Base-by-base conservation (phyloP, 129 eudicot species). In the Tagetes patula region DNA sequence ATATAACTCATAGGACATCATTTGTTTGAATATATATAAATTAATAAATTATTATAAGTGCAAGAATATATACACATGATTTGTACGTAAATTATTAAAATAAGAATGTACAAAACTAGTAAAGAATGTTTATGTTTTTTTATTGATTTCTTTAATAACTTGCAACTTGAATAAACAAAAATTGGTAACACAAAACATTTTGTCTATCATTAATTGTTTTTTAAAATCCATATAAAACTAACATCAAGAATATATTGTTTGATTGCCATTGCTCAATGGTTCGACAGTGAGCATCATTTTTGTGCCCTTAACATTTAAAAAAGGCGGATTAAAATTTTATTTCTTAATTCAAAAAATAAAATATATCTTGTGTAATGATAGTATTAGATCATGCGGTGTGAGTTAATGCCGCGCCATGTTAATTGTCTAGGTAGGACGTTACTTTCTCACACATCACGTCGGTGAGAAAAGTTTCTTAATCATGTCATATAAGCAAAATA, bases 261-360 rank as follows among this genome's bases (percentile, higher is more conserved):
- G 77, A 46, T 60, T 60, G 37, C 45, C 42, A 43, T 73, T 37
- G 33, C 47, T 34, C 55, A 13, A 45, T 45, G 46, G 38, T 7
- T 73, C 53, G 77, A 60, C 77, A 46, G 27, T 38, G 32, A 46
- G 77, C 69, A 73, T 61, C 69, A 46, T 32, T 60, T 72, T 60
- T 59, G 60, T 47, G 61, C 59, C 77, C 68, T 6, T 5, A 6
- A 8, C 32, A 1, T 40, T 43, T 53, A 20, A 33, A 42, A 71
- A 32, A 3, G 36, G 8, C 3, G 6, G 11, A 11, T 72, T 41
- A 47, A 55, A 32, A 40, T 20, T 72, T 4, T 12, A 30, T 72
- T 27, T 59, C 8, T 12, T 42, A 42, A 56, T 42, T 59, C 9
- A 33, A 72, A 3, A 11, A 58, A 32, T 8, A 31, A 30, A 8